Evolutionary conservation across 768 basidiomycete species (phyloP).

Genomic region (Cubamyces lactineus): DNA sequence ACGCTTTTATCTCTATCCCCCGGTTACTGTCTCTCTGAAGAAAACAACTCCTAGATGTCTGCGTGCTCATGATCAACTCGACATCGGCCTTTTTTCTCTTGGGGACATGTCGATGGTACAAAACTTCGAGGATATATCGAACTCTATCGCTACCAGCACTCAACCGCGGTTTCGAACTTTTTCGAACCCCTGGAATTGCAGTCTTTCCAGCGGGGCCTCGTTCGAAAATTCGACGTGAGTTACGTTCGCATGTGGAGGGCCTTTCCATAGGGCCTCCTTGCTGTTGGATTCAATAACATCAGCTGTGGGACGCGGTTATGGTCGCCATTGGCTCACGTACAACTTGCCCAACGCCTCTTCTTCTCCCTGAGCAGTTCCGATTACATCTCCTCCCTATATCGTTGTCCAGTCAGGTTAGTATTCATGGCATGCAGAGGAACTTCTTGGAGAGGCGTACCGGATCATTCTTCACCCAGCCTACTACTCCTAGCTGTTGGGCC

Average conservation of each 20-base stretch:
- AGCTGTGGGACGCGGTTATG: no score
- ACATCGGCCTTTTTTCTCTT: no score
- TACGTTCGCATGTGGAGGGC: conserved; percentile 22
- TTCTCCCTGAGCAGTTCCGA: conserved; percentile 25
- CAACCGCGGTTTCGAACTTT: conserved; percentile 17
- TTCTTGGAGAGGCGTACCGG: conserved; percentile 13
- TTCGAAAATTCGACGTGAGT: conserved; percentile 24
- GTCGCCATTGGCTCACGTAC: conserved; percentile 2
- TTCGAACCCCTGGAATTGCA: conserved; percentile 21
- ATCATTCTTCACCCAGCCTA: conserved; percentile 31
- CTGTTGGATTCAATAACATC: conserved; percentile 1
- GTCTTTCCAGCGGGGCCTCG: conserved; percentile 16
- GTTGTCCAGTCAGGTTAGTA: neutral
- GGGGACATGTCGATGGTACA: no score
- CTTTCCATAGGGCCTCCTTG: conserved; percentile 22
- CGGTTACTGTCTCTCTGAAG: no score
- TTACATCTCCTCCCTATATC: conserved; percentile 24
- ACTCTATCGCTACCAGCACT: no score
- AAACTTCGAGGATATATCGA: no score
- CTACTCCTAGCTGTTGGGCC: conserved; percentile 25
- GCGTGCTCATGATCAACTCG: no score
- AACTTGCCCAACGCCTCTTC: conserved; percentile 24
- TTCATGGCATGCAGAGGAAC: neutral
- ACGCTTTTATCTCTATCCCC: no score
- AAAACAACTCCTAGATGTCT: no score